These are phyloP conservation scores for Podaxis mareebaensis DNA, from an alignment of 768 basidiomycete species.

Conservation along the genomic window DNA sequence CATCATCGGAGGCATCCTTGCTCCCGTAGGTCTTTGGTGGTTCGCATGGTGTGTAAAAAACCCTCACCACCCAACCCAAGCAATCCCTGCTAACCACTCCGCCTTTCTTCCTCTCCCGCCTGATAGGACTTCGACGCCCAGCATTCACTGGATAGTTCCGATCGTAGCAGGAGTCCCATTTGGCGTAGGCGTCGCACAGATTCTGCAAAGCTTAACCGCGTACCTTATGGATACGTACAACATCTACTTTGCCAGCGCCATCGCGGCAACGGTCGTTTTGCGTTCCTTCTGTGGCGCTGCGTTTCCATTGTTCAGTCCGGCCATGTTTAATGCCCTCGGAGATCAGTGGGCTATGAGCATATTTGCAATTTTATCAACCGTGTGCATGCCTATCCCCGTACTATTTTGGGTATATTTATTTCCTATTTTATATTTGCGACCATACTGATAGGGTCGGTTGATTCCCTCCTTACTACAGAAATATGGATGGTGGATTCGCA, in stretches of 20 bases:
- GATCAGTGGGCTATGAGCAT: conserved; percentile 57
- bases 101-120: background rate
- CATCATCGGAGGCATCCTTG: conserved; percentile 50
- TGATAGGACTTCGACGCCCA: conserved; percentile 49
- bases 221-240: conserved; percentile 75
- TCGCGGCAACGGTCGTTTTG: conserved; percentile 68
- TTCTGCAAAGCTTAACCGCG: conserved; percentile 63
- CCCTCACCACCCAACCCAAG: background rate
- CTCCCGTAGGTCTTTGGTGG: conserved; percentile 65
- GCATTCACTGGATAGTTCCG: conserved; percentile 65
- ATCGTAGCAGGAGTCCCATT: conserved; percentile 69
- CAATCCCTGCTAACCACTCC: conserved; percentile 3
- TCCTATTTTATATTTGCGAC: background rate
- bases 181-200: conserved; percentile 62
- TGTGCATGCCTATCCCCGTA: conserved; percentile 56
- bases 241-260: conserved; percentile 65
- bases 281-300: conserved; percentile 63
- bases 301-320: conserved; percentile 59
- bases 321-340: conserved; percentile 53
- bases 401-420: conserved; percentile 50
- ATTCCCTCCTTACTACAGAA: conserved; percentile 33
- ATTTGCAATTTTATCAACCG: conserved; percentile 51
- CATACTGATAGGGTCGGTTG: background rate
- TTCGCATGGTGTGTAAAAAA: conserved; percentile 55
- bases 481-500: conserved; percentile 50